Evolutionary conservation across 2,329 filamentous ascomycete genomes (phyloP).

Genomic region (Sclerotinia sclerotiorum): DNA sequence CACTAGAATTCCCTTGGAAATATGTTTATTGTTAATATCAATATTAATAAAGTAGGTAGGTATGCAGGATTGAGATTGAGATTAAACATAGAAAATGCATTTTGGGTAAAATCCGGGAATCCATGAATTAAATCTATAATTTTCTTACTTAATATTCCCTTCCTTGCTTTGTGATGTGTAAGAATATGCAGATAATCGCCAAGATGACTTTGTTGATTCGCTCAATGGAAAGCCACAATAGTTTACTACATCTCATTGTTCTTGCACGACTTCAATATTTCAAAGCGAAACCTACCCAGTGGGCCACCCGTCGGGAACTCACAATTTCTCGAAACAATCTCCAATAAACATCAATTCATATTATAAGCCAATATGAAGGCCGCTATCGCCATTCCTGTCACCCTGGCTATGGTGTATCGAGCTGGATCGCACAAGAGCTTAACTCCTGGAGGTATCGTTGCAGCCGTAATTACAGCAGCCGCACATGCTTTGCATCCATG

Average conservation of each 20-base stretch:
- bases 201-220: conserved; percentile 5
- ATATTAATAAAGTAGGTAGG: background rate
- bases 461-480: conserved; percentile 70
- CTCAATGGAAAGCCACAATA: background rate
- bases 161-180: background rate
- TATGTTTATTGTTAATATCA: no score
- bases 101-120: background rate
- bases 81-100: background rate
- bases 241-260: conserved; percentile 8
- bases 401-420: conserved; percentile 61
- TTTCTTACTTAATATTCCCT: background rate
- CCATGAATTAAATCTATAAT: background rate
- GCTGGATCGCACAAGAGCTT: conserved; percentile 73
- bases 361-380: conserved; percentile 50
- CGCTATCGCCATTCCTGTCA: conserved; percentile 58
- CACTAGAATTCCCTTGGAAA: background rate
- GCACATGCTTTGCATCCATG: conserved; percentile 91
- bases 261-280: background rate
- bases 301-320: no score
- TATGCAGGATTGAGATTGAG: background rate
- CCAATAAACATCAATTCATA: background rate
- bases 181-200: background rate
- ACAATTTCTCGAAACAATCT: background rate
- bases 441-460: conserved; percentile 71
- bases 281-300: background rate